Base-by-base conservation (phyloP, 176 grass and related monocot species). In the Juncus effusus region DNA sequence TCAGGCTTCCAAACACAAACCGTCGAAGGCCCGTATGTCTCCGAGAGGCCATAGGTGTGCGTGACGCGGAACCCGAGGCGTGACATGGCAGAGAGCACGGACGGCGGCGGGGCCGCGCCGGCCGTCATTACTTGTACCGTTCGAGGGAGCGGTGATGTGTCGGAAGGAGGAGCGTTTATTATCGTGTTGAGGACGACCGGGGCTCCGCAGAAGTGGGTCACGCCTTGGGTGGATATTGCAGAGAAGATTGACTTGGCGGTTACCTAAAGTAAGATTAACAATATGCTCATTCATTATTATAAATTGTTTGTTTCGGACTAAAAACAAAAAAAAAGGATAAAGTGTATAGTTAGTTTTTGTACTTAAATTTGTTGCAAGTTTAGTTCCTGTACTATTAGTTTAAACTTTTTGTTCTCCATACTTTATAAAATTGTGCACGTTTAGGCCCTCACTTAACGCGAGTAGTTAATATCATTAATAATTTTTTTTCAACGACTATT, bases 1-100 rank as follows among this genome's bases (percentile, higher is more conserved):
- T 97, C 94, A 5, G 94, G 82, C 59, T 97, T 97, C 94, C 94
- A 97, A 15, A 82, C 77, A 19, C 94, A 97, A 45, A 93, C 78
- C 28, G 89, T 91, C 5, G 88, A 86, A 10, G 88, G 94, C 2
- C 94, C 94, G 7, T 82, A 97, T 12, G 94, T 97, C 72, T 97
- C 94, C 0, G 94, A 92, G 36, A 97, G 75, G 40, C 94, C 94
- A 3, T 97, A 97, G 5, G 88, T 97, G 74, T 92, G 94, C 12
- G 94, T 82, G 71, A 97, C 75, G 60, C 83, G 83, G 72, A 93
- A 97, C 2, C 94, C 94, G 38, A 92, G 83, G 65, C 75, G 74
- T 0, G 85, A 92, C 85, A 93, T 92, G 2, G 85, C 76, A 13
- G 85, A 85, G 4, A 97, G 88, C 37, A 93, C 77, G 0, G 94